Conservation (phyloP, 2,329 filamentous ascomycete species). For the Ciborinia camelliae region DNA sequence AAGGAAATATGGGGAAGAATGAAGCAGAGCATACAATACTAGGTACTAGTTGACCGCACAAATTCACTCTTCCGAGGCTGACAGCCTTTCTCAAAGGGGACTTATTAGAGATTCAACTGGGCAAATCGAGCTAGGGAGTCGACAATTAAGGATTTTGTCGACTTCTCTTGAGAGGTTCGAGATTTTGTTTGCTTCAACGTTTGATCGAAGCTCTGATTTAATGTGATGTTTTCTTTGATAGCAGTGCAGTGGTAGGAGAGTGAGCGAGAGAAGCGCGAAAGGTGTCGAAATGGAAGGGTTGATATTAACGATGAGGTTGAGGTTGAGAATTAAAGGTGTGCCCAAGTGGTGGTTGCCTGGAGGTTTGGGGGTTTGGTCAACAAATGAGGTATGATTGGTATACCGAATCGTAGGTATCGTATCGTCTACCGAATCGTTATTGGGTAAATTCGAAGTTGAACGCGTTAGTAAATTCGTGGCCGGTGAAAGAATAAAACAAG, state of each 20-base stretch:
- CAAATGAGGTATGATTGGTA: slow-evolving; percentile 2
- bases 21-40: slow-evolving; percentile 5
- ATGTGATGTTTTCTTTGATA: not conserved
- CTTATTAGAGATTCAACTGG: not conserved
- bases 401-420: not conserved
- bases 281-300: not conserved
- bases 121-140: not conserved
- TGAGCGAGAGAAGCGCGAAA: slow-evolving; percentile 3
- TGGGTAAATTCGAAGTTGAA: not conserved
- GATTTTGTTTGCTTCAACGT: not conserved
- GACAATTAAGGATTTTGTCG: not conserved
- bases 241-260: not conserved
- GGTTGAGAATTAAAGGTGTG: too few species aligned
- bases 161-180: not conserved
- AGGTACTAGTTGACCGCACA: not conserved
- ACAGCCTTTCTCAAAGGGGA: not conserved
- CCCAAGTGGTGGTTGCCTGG: slow-evolving; percentile 14
- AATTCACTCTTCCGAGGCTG: slow-evolving; percentile 5
- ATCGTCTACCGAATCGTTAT: not conserved
- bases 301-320: not conserved
- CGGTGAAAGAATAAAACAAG: not conserved
- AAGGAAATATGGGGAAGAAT: not conserved
- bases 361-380: not conserved
- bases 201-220: not conserved
- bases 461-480: not conserved